A percentile compares a stretch with the other conserved stretches of the same genome.
Conservation (phyloP, 495 filamentous ascomycete species). For the Podospora pseudoanserina region DNA sequence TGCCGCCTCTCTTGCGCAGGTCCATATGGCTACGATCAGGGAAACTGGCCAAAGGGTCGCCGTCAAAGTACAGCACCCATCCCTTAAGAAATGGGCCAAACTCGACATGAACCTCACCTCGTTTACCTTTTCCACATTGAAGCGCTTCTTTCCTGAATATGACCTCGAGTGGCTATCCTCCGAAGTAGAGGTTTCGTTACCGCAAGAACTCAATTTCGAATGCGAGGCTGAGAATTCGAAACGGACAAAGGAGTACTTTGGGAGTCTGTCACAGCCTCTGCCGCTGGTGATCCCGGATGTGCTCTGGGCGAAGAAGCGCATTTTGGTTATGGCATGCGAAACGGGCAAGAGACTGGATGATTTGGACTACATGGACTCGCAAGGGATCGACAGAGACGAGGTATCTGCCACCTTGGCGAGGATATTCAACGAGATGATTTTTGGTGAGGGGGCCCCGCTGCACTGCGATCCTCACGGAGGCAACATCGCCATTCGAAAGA, state of each 20-base stretch:
- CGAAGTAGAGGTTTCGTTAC: slow-evolving; percentile 88
- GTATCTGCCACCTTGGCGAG: slow-evolving; percentile 87
- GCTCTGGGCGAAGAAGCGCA: slow-evolving; percentile 81
- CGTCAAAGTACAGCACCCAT: slow-evolving; percentile 95
- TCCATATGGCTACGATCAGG: slow-evolving; percentile 83
- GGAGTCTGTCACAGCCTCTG: slow-evolving; percentile 53
- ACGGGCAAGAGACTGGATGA: slow-evolving; percentile 86
- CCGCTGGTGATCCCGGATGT: slow-evolving; percentile 89
- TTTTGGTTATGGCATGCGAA: slow-evolving; percentile 94
- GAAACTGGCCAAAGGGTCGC: slow-evolving; percentile 88
- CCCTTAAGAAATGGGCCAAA: slow-evolving; percentile 84
- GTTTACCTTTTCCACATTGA: slow-evolving; percentile 86
- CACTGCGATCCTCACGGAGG: slow-evolving; percentile 98
- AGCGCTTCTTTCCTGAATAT: slow-evolving; percentile 93
- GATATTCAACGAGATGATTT: slow-evolving; percentile 99
- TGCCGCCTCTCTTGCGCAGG: slow-evolving; percentile 91
- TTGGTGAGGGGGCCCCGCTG: slow-evolving; percentile 80
- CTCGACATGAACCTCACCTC: slow-evolving; percentile 82
- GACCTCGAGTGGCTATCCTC: slow-evolving; percentile 92
- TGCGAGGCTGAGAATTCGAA: slow-evolving; percentile 84
- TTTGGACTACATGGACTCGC: slow-evolving; percentile 75
- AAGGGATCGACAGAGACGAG: slow-evolving; percentile 90
- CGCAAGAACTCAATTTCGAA: slow-evolving; percentile 86
- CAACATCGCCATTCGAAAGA: slow-evolving; percentile 88
- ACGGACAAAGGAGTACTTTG: slow-evolving; percentile 73